Evolutionary conservation across 2,329 filamentous ascomycete species (phyloP).

Genomic region (Xylariaceae sp.): DNA sequence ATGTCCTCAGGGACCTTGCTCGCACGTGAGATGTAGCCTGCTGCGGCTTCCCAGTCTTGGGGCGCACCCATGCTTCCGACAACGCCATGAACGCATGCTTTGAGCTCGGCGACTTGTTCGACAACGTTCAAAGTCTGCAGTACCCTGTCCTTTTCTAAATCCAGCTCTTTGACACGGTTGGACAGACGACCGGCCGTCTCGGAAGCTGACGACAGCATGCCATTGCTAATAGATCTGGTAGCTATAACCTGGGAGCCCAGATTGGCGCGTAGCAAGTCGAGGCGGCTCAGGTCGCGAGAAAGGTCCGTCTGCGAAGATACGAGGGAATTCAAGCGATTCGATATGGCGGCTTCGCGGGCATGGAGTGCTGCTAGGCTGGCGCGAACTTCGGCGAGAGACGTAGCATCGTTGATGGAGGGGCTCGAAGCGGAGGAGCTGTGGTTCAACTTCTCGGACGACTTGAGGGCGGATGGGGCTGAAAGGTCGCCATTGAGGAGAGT

Average conservation of each 20-base stretch:
- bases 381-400: conserved; percentile 73
- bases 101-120: conserved; percentile 93
- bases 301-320: conserved; percentile 81
- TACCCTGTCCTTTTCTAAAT: conserved; percentile 85
- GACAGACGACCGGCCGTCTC: conserved; percentile 82
- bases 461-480: conserved; percentile 25
- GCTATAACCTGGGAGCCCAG: conserved; percentile 82
- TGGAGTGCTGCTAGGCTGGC: conserved; percentile 71
- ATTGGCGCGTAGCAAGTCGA: conserved; percentile 84
- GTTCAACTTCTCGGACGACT: conserved; percentile 27
- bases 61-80: conserved; percentile 95
- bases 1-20: conserved; percentile 76
- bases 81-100: conserved; percentile 91
- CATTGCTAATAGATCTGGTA: conserved; percentile 77
- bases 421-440: conserved; percentile 14
- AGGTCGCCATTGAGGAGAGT: conserved; percentile 33
- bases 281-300: conserved; percentile 74
- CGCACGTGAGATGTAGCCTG: conserved; percentile 79
- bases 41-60: conserved; percentile 97
- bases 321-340: conserved; percentile 67
- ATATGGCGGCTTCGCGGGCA: conserved; percentile 68
- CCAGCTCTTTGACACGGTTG: conserved; percentile 77
- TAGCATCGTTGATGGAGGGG: conserved; percentile 59
- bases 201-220: conserved; percentile 83
- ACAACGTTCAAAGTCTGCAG: conserved; percentile 87